Evolutionary conservation across 2,329 filamentous ascomycete species (phyloP).

Genomic region (Cladophialophora exuberans): DNA sequence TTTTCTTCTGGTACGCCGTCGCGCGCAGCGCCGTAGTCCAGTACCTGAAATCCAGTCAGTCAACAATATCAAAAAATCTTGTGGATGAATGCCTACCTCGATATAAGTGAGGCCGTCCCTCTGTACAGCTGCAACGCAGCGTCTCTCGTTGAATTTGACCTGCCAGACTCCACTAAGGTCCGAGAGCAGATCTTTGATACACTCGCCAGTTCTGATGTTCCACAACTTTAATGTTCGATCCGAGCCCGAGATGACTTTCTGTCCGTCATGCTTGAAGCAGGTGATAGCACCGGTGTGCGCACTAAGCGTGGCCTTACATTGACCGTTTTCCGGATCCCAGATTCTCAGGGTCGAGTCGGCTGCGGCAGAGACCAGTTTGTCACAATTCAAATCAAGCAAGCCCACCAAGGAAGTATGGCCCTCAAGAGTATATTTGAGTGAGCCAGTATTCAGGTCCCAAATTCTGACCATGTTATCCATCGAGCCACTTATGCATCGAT

Average conservation of each 20-base stretch:
- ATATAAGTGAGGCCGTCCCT: conserved; percentile 91
- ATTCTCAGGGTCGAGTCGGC: conserved; percentile 94
- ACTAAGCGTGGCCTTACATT: conserved; percentile 85
- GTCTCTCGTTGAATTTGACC: conserved; percentile 92
- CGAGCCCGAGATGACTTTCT: conserved; percentile 95
- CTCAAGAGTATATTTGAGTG: conserved; percentile 85
- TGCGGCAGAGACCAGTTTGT: conserved; percentile 89
- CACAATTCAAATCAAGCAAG: conserved; percentile 83
- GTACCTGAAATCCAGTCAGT: conserved; percentile 64
- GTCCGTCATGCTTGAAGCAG: conserved; percentile 95
- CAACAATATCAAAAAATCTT: conserved; percentile 4
- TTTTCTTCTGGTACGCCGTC: conserved; percentile 80
- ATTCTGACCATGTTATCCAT: conserved; percentile 99
- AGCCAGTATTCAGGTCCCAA: conserved; percentile 88
- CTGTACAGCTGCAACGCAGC: conserved; percentile 96
- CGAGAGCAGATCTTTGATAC: conserved; percentile 87
- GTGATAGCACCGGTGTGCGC: conserved; percentile 97
- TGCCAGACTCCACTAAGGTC: conserved; percentile 98
- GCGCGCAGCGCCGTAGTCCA: conserved; percentile 92
- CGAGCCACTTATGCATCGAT: conserved; percentile 94
- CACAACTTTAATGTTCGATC: conserved; percentile 98
- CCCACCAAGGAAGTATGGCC: conserved; percentile 92
- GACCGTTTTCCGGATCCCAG: conserved; percentile 92
- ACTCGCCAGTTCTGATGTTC: conserved; percentile 91
- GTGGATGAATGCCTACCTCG: conserved; percentile 64